These are phyloP conservation scores for Limnanthes douglasii DNA, from an alignment of 345 rosid species.

Conservation along the genomic window DNA sequence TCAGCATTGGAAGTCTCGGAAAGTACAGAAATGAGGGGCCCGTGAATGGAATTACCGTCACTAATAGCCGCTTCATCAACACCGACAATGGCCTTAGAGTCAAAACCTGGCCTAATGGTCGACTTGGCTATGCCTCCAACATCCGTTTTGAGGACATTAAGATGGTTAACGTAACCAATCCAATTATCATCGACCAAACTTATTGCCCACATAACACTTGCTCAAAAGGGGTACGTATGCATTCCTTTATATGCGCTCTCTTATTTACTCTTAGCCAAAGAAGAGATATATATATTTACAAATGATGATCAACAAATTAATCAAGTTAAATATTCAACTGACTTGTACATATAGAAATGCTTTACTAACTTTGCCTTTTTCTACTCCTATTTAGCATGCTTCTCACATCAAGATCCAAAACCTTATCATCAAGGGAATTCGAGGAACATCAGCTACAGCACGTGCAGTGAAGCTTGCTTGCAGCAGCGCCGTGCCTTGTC, in stretches of 20 bases:
- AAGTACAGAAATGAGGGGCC: slow-evolving; percentile 17
- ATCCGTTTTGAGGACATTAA: slow-evolving; percentile 14
- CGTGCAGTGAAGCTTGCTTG: too few species aligned
- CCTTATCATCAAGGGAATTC: too few species aligned
- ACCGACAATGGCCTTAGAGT: slow-evolving; percentile 36
- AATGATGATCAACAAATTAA: too few species aligned
- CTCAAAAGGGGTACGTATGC: slow-evolving; percentile 8
- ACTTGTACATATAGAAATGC: too few species aligned
- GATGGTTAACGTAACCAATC: slow-evolving; percentile 16
- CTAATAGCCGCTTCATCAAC: slow-evolving; percentile 13
- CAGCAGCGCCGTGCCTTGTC: too few species aligned
- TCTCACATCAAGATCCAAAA: too few species aligned
- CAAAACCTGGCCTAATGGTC: slow-evolving; percentile 42
- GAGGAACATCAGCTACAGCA: too few species aligned
- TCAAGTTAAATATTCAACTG: too few species aligned
- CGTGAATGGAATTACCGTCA: slow-evolving; percentile 18
- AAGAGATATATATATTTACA: too few species aligned
- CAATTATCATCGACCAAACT: slow-evolving; percentile 28
- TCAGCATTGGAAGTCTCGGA: slow-evolving; percentile 55
- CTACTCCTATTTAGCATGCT: too few species aligned
- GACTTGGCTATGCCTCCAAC: slow-evolving; percentile 1
- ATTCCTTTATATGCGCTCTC: background rate
- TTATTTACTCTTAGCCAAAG: too few species aligned
- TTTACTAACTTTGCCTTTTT: too few species aligned
- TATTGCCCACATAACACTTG: slow-evolving; percentile 23